Conservation (phyloP, 2,329 filamentous ascomycete genomes). For the Trichoderma koningii region DNA sequence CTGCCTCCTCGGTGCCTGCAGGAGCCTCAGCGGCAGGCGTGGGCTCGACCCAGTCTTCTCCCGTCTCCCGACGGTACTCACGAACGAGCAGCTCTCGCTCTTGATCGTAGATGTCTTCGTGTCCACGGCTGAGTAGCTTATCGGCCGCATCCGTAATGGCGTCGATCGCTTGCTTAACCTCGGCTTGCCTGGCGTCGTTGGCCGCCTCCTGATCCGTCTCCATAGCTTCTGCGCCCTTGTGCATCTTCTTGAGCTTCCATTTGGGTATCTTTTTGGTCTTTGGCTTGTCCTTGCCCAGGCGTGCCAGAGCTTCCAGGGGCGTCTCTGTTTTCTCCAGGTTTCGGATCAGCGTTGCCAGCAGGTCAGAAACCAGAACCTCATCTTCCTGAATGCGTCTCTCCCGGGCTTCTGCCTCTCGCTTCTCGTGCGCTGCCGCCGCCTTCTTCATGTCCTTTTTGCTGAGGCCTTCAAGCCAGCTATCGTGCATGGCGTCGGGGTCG, state of each 20-base stretch:
- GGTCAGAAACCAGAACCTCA: constrained; percentile 68
- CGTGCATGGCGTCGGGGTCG: constrained; percentile 88
- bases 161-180: constrained; percentile 73
- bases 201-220: constrained; percentile 61
- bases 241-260: constrained; percentile 71
- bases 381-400: constrained; percentile 75
- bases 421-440: constrained; percentile 84
- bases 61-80: constrained; percentile 81
- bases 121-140: constrained; percentile 77
- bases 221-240: constrained; percentile 60
- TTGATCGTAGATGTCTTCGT: constrained; percentile 88
- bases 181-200: constrained; percentile 68
- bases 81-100: constrained; percentile 82
- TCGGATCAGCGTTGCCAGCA: constrained; percentile 72
- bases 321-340: constrained; percentile 81
- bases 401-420: constrained; percentile 74
- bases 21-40: not conserved
- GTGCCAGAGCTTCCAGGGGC: constrained; percentile 80
- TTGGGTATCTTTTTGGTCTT: constrained; percentile 63
- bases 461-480: constrained; percentile 88
- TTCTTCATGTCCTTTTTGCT: constrained; percentile 92
- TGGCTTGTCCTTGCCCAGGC: constrained; percentile 69
- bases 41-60: constrained; percentile 73
- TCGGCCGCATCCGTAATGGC: constrained; percentile 88
- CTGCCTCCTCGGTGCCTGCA: constrained; percentile 15